These are phyloP conservation scores for Cercophora sp. DNA, from an alignment of 495 filamentous ascomycete genomes.

Conservation along the genomic window DNA sequence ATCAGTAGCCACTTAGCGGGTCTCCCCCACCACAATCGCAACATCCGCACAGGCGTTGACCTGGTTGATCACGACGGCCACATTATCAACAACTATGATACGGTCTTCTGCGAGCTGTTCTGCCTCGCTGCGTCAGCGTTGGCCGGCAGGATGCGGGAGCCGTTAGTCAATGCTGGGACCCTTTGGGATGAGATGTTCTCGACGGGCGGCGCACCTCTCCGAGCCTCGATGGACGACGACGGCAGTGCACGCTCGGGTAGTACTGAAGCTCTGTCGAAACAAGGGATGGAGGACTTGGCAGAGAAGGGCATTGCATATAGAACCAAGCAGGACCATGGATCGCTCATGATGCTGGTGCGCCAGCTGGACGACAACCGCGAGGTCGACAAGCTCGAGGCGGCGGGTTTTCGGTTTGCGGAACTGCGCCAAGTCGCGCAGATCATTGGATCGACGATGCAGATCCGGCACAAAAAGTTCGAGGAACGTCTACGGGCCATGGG, in stretches of 20 bases:
- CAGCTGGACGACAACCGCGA: constrained; percentile 52
- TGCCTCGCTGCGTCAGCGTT: constrained; percentile 74
- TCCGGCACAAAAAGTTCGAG: constrained; percentile 52
- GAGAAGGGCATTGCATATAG: constrained; percentile 30
- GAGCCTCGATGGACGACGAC: background rate
- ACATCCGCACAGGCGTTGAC: constrained; percentile 23
- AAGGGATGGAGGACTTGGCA: constrained; percentile 17
- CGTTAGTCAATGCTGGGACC: constrained; percentile 62
- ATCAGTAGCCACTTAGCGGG: constrained; percentile 60
- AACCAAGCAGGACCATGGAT: constrained; percentile 52
- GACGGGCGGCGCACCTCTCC: constrained; percentile 43
- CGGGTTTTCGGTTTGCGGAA: constrained; percentile 73
- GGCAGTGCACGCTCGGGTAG: background rate
- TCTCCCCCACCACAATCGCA: constrained; percentile 26
- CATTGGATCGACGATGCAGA: constrained; percentile 68
- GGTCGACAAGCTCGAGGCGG: constrained; percentile 57
- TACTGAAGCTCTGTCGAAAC: background rate
- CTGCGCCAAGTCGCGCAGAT: constrained; percentile 63
- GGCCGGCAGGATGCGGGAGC: constrained; percentile 58
- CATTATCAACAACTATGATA: constrained; percentile 62
- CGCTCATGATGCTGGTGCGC: constrained; percentile 78
- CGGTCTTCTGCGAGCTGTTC: constrained; percentile 82
- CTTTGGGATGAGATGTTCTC: constrained; percentile 75
- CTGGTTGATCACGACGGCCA: constrained; percentile 38
- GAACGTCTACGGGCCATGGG: constrained; percentile 58